phyloP scores from a whole-genome alignment of 2,329 filamentous ascomycete species.

The Diplodia intermedia region DNA sequence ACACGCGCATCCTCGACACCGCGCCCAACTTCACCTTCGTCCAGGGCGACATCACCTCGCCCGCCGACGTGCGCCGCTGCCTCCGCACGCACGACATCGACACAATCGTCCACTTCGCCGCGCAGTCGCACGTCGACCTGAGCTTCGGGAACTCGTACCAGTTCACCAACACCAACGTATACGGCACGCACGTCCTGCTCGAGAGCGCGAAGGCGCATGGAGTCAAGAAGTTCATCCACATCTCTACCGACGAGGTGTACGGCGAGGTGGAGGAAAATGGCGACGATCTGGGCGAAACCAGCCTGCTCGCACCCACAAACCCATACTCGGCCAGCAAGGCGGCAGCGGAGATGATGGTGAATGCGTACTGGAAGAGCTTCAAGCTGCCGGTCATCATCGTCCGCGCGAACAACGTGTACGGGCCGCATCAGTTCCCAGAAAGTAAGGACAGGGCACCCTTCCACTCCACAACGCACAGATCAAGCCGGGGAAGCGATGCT shows the following conservation, averaged over 20 bases:
- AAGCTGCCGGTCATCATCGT: constrained; percentile 81
- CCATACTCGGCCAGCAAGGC: constrained; percentile 83
- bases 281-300: constrained; percentile 74
- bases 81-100: constrained; percentile 76
- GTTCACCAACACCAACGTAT: constrained; percentile 82
- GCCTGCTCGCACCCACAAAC: constrained; percentile 79
- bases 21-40: constrained; percentile 79
- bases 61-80: constrained; percentile 71
- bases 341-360: constrained; percentile 84
- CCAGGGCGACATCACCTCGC: constrained; percentile 78
- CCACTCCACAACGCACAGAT: constrained; percentile 6
- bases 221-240: constrained; percentile 77
- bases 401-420: constrained; percentile 84
- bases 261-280: constrained; percentile 77
- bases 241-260: constrained; percentile 86
- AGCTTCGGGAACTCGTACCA: constrained; percentile 83
- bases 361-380: constrained; percentile 85
- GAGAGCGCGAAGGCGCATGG: constrained; percentile 76
- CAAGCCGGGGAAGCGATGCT: constrained; percentile 23
- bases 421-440: constrained; percentile 82
- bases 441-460: constrained; percentile 61
- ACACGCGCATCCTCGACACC: constrained; percentile 72
- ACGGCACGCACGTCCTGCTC: constrained; percentile 81
- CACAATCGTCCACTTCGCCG: constrained; percentile 83
- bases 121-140: constrained; percentile 83